These are phyloP conservation scores for Kodamaea lidongshanica DNA, from an alignment of 805 yeast species.

Conservation along the genomic window DNA sequence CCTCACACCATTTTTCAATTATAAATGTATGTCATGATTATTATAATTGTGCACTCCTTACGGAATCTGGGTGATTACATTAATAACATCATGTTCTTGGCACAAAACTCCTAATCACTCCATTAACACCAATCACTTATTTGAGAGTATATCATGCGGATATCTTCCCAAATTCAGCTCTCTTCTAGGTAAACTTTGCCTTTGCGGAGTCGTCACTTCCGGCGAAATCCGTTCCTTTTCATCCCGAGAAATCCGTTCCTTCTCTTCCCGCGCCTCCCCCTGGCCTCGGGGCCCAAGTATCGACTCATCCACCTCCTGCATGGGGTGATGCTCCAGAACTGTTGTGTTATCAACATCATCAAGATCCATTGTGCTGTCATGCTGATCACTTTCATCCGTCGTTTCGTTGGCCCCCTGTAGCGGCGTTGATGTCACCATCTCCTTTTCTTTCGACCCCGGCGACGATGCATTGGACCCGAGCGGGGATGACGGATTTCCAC, in stretches of 20 bases:
- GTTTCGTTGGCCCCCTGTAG: slow-evolving; percentile 6
- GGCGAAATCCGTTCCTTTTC: slow-evolving; percentile 14
- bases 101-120: too few relatives aligned
- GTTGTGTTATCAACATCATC: slow-evolving; percentile 7
- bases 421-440: slow-evolving; percentile 6
- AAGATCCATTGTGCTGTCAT: slow-evolving; percentile 8
- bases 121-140: neutral
- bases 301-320: slow-evolving; percentile 3
- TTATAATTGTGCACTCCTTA: too few relatives aligned
- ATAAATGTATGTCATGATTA: too few relatives aligned
- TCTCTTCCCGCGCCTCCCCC: too few relatives aligned
- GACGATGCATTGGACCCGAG: slow-evolving; percentile 1
- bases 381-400: slow-evolving; percentile 2
- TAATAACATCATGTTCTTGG: too few relatives aligned
- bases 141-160: slow-evolving; percentile 25
- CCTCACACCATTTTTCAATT: too few relatives aligned
- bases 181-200: slow-evolving; percentile 6
- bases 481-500: slow-evolving; percentile 2
- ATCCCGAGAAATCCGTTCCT: slow-evolving; percentile 12
- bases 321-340: slow-evolving; percentile 5
- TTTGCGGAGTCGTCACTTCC: slow-evolving; percentile 6
- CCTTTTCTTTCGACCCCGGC: neutral
- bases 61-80: too few relatives aligned
- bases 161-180: slow-evolving; percentile 22
- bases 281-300: too few relatives aligned